These are phyloP conservation scores for Glycyrrhiza uralensis DNA, from an alignment of 306 rosid species.

Conservation along the genomic window DNA sequence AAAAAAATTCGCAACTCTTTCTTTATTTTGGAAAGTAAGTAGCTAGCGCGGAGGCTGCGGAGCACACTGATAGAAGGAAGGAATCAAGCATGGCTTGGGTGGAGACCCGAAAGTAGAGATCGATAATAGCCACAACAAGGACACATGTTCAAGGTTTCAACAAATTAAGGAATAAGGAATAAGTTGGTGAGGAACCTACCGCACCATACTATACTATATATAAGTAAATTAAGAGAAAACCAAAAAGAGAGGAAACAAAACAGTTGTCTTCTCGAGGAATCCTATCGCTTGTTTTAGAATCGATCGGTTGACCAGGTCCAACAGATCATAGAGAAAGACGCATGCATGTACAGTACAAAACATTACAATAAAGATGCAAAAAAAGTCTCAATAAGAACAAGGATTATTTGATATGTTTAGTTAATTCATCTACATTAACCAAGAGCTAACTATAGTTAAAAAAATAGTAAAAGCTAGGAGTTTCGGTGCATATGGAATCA, in stretches of 20 bases:
- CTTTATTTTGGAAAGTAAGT: no score
- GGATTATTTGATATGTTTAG: constrained; percentile 1
- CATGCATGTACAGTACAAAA: constrained; percentile 13
- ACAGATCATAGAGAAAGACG: not conserved
- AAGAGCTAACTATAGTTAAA: constrained; percentile 1
- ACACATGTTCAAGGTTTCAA: constrained; percentile 7
- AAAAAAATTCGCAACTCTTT: no score
- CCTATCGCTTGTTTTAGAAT: not conserved
- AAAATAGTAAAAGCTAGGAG: constrained; percentile 10
- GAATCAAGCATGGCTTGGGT: no score
- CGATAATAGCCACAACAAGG: constrained; percentile 16
- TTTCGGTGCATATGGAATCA: constrained; percentile 24
- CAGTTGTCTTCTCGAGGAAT: constrained; percentile 26
- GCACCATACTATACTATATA: not conserved
- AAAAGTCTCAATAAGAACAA: not conserved
- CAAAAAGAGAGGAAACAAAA: constrained; percentile 22
- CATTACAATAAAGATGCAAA: not conserved
- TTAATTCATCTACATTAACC: not conserved
- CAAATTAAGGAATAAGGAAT: no score
- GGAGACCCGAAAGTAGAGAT: constrained; percentile 1
- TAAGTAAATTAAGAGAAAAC: not conserved
- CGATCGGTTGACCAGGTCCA: constrained; percentile 15
- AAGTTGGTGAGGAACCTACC: constrained; percentile 23
- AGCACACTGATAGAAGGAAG: no score
- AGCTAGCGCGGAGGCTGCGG: no score